phyloP scores from a whole-genome alignment of 495 filamentous ascomycete genomes.

The Aspergillus steynii region DNA sequence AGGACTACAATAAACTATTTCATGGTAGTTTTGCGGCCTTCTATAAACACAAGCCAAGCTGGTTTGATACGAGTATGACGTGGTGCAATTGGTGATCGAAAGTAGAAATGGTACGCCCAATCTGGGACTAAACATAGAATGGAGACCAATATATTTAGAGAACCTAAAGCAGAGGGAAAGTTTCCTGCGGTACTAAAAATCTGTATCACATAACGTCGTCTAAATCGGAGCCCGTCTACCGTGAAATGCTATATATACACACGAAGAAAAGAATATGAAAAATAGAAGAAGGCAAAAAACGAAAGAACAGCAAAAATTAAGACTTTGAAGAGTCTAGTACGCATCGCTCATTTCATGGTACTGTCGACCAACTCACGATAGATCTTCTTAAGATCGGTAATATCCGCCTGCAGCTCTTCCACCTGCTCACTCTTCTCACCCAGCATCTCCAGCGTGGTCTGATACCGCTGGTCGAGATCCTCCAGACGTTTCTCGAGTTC shows the following conservation, averaged over 20 bases:
- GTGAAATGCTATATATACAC: slow-evolving; percentile 3
- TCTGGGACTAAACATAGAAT: too few relatives aligned
- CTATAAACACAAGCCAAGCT: too few relatives aligned
- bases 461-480: slow-evolving; percentile 66
- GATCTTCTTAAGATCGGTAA: slow-evolving; percentile 90
- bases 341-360: slow-evolving; percentile 62
- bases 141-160: too few relatives aligned
- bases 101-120: too few relatives aligned
- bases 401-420: slow-evolving; percentile 85
- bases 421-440: slow-evolving; percentile 96
- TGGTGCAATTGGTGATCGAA: too few relatives aligned
- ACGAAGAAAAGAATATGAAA: neutral
- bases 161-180: too few relatives aligned
- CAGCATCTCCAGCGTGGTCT: slow-evolving; percentile 89
- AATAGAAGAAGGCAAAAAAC: slow-evolving; percentile 8
- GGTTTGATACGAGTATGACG: too few relatives aligned
- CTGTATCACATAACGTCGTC: slow-evolving; percentile 19
- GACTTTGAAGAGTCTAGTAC: neutral
- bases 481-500: slow-evolving; percentile 66
- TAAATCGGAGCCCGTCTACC: slow-evolving; percentile 6
- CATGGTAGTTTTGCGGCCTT: too few relatives aligned
- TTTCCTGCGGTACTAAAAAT: neutral
- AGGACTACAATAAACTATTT: too few relatives aligned
- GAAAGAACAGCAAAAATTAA: slow-evolving; percentile 2
- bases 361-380: slow-evolving; percentile 89